Base-by-base conservation (phyloP, 148 eudicot species). In the Heliamphora exappendiculata region DNA sequence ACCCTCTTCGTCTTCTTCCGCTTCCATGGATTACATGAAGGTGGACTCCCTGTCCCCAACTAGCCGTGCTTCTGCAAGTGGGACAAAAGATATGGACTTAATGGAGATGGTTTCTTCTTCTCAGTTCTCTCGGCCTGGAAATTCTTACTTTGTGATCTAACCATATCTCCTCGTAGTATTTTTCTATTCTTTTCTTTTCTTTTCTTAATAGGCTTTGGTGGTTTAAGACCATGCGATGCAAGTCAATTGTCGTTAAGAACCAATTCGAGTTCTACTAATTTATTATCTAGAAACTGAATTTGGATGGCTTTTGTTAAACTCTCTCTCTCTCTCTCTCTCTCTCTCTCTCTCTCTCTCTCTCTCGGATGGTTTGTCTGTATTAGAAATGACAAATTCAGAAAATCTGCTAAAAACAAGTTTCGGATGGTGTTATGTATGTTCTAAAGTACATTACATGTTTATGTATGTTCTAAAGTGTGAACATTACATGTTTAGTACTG, bases 81-180 rank as follows among this genome's bases (percentile, higher is more conserved):
- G 63, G 3, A 83, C 70, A 50, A 84, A 75, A 74, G 94, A 90
- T 37, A 81, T 87, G 90, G 94, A 88, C 75, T 78, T 90, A 76
- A 71, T 81, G 50, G 92, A 90, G 86, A 83, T 90, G 88, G 67
- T 86, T 67, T 78, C 80, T 5, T 69, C 85, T 67, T 77, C 84
- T 72, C 77, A 70, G 29, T 69, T 63, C 62, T 75, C 82, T 67
- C 68, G 67, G 2, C 65, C 72, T 8, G 70, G 76, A 45, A 53
- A 67, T 17, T 24, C 64, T 12, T 53, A 67, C 72, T 66, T 51
- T 0, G 22, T 26, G 1, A 24, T 76, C 65, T 67, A 67, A 57
- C 53, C 26, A 13, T 28, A 29, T 65, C 20, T 49, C 31, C 49
- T 47, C n/a, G n/a, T 36, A 7, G 2, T 75, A 37, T 14, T 49